Conservation (phyloP, 345 rosid genomes). For the Mangifera indica region DNA sequence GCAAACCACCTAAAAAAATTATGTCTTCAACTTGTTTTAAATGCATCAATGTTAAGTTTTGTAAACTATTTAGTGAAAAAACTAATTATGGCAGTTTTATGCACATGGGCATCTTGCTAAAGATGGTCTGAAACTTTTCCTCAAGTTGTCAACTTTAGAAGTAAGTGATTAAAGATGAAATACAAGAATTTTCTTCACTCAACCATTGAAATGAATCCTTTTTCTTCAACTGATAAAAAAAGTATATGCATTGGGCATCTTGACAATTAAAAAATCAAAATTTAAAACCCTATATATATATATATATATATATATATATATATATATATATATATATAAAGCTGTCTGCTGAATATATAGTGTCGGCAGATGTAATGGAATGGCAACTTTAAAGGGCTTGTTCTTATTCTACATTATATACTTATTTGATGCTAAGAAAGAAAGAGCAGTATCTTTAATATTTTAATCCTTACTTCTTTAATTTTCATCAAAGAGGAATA, state of each 20-base stretch:
- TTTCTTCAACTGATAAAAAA: no score
- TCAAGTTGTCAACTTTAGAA: not conserved
- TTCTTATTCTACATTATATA: no score
- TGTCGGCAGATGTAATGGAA: conserved; percentile 2
- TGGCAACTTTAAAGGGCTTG: not conserved
- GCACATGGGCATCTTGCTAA: not conserved
- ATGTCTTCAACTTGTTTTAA: no score
- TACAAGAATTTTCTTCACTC: not conserved
- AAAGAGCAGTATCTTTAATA: no score
- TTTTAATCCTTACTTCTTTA: no score
- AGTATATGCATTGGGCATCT: not conserved
- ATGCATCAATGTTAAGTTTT: not conserved
- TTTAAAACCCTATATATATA: no score
- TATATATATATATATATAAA: not conserved
- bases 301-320: no score
- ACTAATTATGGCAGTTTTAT: not conserved
- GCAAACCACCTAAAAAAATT: not conserved
- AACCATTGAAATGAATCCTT: not conserved
- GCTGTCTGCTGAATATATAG: conserved; percentile 14
- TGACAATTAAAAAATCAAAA: not conserved
- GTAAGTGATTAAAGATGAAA: not conserved
- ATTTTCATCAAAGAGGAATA: no score
- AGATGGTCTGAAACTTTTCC: not conserved
- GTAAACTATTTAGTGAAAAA: not conserved
- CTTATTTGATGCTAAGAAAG: not conserved